A percentile compares a stretch with the other conserved stretches of the same genome.
Evolutionary conservation across 2,329 filamentous ascomycete species (phyloP).

Genomic region (Apiospora rasikravindrae): DNA sequence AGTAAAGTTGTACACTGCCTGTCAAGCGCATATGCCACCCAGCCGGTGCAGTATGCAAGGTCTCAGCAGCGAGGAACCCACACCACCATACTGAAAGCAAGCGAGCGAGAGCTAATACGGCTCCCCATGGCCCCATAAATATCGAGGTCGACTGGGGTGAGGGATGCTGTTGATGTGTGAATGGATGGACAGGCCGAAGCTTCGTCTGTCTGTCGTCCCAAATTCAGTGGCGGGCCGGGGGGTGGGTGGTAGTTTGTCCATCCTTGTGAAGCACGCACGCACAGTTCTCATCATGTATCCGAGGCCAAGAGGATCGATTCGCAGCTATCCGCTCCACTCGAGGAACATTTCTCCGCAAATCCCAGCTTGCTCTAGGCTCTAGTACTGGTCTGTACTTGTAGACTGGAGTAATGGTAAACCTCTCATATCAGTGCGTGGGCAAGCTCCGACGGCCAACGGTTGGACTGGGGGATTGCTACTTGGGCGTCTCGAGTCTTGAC

Average conservation of each 20-base stretch:
- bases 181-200: neutral
- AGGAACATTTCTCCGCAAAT: neutral
- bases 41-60: neutral
- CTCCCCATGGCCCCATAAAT: slow-evolving; percentile 2
- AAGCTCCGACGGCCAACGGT: neutral
- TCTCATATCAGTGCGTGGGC: neutral
- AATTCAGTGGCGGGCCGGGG: slow-evolving; percentile 1
- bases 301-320: neutral
- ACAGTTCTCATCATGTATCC: neutral
- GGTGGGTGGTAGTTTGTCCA: neutral
- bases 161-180: neutral
- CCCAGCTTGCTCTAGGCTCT: neutral
- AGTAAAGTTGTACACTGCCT: neutral
- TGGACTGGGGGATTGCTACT: neutral
- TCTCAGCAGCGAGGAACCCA: neutral
- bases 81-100: slow-evolving; percentile 12
- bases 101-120: neutral
- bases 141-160: neutral
- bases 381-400: neutral
- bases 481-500: neutral
- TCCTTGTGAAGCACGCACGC: neutral
- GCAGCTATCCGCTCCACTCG: slow-evolving; percentile 1
- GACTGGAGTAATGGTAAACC: neutral
- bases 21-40: neutral
- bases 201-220: neutral